Evolutionary conservation across 495 filamentous ascomycete species (phyloP).

Genomic region (Xylaria bambusicola): DNA sequence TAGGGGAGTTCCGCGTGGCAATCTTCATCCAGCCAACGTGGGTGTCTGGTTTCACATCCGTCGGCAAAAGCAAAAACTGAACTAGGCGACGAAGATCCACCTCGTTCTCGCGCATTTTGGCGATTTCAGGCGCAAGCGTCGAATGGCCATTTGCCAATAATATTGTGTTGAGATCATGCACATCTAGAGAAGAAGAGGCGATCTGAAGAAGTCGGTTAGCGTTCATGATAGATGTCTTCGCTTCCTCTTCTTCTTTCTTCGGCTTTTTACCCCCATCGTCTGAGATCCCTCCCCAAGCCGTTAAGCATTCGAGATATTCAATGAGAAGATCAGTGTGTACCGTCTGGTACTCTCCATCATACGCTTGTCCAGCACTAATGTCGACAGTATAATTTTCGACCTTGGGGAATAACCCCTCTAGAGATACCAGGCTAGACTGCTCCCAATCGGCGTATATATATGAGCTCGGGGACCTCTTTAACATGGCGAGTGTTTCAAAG

Average conservation of each 20-base stretch:
- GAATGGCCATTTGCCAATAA: conserved; percentile 14
- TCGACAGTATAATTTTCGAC: conserved; percentile 29
- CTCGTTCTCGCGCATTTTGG: conserved; percentile 17
- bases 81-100: conserved; percentile 23
- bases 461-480: conserved; percentile 30
- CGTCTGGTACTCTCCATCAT: conserved; percentile 21
- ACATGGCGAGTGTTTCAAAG: conserved; percentile 28
- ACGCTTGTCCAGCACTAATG: conserved; percentile 16
- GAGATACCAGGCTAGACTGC: conserved; percentile 4
- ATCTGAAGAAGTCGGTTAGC: conserved; percentile 19
- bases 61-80: conserved; percentile 11
- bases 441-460: conserved; percentile 24
- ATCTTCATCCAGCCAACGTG: conserved; percentile 26
- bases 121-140: conserved; percentile 13
- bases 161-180: conserved; percentile 21
- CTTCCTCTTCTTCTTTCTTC: not conserved
- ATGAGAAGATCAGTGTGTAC: conserved; percentile 24
- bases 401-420: conserved; percentile 29
- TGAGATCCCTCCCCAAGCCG: not conserved
- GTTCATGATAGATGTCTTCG: not conserved
- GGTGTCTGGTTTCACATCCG: conserved; percentile 1
- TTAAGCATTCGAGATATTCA: conserved; percentile 16
- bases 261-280: not conserved
- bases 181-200: conserved; percentile 27
- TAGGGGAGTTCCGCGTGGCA: conserved; percentile 23